These are phyloP conservation scores for Sarocladium brachiariae DNA, from an alignment of 2,329 filamentous ascomycete genomes.

Conservation along the genomic window DNA sequence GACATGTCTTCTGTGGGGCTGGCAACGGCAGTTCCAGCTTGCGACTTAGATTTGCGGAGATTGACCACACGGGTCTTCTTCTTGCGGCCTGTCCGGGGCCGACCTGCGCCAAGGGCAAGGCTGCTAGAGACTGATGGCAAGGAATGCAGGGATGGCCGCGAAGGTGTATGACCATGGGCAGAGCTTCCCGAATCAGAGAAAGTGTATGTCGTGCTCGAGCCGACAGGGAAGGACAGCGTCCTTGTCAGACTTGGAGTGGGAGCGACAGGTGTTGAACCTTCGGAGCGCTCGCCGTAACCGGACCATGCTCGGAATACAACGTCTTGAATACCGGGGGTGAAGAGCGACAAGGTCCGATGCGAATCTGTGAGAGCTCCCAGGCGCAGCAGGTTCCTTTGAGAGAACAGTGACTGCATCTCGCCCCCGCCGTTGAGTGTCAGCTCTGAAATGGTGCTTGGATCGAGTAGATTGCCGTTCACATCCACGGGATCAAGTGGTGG, in stretches of 20 bases:
- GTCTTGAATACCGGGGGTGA: slow-evolving; percentile 84
- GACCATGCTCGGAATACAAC: slow-evolving; percentile 92
- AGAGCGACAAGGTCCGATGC: slow-evolving; percentile 82
- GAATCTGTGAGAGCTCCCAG: slow-evolving; percentile 79
- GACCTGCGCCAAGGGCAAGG: slow-evolving; percentile 55
- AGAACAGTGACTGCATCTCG: slow-evolving; percentile 85
- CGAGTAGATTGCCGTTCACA: slow-evolving; percentile 67
- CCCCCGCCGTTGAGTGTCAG: slow-evolving; percentile 72
- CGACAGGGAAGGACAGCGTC: slow-evolving; percentile 54
- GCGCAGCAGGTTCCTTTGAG: slow-evolving; percentile 84
- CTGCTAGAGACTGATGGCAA: slow-evolving; percentile 45
- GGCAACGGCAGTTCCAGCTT: slow-evolving; percentile 45
- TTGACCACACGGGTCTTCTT: slow-evolving; percentile 83
- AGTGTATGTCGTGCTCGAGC: slow-evolving; percentile 60
- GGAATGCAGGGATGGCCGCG: slow-evolving; percentile 60
- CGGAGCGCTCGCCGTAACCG: slow-evolving; percentile 63
- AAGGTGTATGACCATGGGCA: slow-evolving; percentile 55
- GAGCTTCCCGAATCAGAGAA: slow-evolving; percentile 66
- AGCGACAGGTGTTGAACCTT: slow-evolving; percentile 43
- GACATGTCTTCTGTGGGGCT: slow-evolving; percentile 38
- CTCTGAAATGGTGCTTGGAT: slow-evolving; percentile 67
- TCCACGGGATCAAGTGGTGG: slow-evolving; percentile 79
- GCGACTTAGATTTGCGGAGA: slow-evolving; percentile 56
- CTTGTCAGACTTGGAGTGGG: slow-evolving; percentile 50
- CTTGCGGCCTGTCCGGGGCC: slow-evolving; percentile 60